Conservation (phyloP, 177 flowering plant genomes). For the Vitis hybrid region DNA sequence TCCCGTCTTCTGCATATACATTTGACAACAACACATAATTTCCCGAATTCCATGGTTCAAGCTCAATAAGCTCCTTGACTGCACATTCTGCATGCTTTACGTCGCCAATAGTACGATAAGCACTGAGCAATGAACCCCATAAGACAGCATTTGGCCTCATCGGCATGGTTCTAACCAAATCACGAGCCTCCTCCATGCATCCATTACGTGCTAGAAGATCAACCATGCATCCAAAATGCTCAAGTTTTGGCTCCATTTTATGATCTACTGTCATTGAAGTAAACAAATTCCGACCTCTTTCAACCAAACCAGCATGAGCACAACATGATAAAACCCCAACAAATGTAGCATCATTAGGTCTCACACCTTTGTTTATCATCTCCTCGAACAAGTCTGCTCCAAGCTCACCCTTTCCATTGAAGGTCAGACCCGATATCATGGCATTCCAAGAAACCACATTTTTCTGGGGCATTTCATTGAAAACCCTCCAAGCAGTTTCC, state of each 20-base stretch:
- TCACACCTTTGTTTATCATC: slow-evolving; percentile 49
- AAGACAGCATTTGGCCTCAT: slow-evolving; percentile 68
- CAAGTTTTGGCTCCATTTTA: slow-evolving; percentile 50
- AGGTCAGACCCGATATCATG: slow-evolving; percentile 66
- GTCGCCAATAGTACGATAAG: slow-evolving; percentile 62
- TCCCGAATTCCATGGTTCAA: slow-evolving; percentile 90
- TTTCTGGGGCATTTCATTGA: slow-evolving; percentile 52
- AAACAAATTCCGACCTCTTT: slow-evolving; percentile 61
- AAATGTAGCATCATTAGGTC: slow-evolving; percentile 60
- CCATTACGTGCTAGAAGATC: slow-evolving; percentile 82
- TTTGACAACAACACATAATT: slow-evolving; percentile 80
- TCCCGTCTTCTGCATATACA: slow-evolving; percentile 73
- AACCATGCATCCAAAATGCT: slow-evolving; percentile 87
- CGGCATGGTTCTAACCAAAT: slow-evolving; percentile 60
- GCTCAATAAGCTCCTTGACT: slow-evolving; percentile 53
- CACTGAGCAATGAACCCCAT: slow-evolving; percentile 84
- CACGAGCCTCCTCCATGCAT: slow-evolving; percentile 56
- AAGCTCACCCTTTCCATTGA: slow-evolving; percentile 55
- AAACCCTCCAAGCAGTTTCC: slow-evolving; percentile 39
- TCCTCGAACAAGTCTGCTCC: slow-evolving; percentile 58
- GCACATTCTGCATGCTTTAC: slow-evolving; percentile 62
- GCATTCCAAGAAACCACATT: slow-evolving; percentile 79
- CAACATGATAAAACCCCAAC: slow-evolving; percentile 67
- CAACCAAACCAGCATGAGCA: slow-evolving; percentile 62
- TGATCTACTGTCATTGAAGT: slow-evolving; percentile 43